Base-by-base conservation (phyloP, 139 green algal genomes). In the Zygnema cylindricum region DNA sequence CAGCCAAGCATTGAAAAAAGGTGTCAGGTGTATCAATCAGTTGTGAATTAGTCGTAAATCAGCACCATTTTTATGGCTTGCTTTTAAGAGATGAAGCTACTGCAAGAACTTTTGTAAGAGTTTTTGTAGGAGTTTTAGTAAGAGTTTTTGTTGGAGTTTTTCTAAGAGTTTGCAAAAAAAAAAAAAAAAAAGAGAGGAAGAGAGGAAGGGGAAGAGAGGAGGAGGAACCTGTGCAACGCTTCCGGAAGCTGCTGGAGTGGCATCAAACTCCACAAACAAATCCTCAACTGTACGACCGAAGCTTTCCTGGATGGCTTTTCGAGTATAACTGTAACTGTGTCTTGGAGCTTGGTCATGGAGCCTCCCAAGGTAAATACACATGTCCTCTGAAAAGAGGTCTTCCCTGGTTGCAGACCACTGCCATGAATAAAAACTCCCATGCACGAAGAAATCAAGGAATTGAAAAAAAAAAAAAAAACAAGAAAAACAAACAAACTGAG, bases 151-250 rank as follows among this genome's bases (percentile, higher is more conserved):
- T 30, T 39, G 57, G 30, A 73, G 57, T 30, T 39, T 73, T 39
- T 73, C 57, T 30, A 73, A 39, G 57, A 30, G 30, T 30, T 73
- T 73, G 30, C 30, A 73, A 73, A 73, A 73, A 73, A 73, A 39
- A 30, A 73, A 73, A 73, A 73, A 73, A 73, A 73, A 73, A 73
- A 73, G 30, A 73, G 30, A 30, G 30, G 57, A 30, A 73, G 57
- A 73, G 57, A 73, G 30, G 57, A 73, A 73, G 30, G 30, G 30
- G n/a, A n/a, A n/a, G n/a, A n/a, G n/a, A n/a, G n/a, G n/a, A n/a
- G n/a, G n/a, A n/a, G n/a, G n/a, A 43, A 98, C 94, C 95, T 99
- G 97, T 3, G 96, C 97, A 33, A 99, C 97, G 92, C 94, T 97
- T 49, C 96, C 97, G 22, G 91, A 96, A 1, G 97, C 97, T 21